phyloP scores from a whole-genome alignment of 2,329 filamentous ascomycete species.

The Chaetothyriales sp. region DNA sequence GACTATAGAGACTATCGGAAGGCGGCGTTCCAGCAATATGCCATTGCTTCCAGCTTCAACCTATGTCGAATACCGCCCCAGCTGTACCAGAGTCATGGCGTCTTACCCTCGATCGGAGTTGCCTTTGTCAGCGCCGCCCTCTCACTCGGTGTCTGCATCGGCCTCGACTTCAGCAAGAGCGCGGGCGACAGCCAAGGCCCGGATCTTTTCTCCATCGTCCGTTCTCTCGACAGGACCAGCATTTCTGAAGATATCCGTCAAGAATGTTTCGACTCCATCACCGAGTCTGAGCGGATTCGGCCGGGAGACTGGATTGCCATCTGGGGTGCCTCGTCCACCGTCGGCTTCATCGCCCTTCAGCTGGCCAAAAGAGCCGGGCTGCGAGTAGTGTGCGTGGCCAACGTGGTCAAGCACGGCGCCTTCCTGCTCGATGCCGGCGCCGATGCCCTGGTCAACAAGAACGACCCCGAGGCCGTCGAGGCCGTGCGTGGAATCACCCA shows the following conservation, averaged over 20 bases:
- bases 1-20: slow-evolving; percentile 60
- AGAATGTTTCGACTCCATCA: slow-evolving; percentile 47
- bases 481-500: slow-evolving; percentile 41
- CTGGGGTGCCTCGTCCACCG: slow-evolving; percentile 63
- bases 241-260: slow-evolving; percentile 47
- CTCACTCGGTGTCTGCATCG: slow-evolving; percentile 53
- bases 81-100: neutral
- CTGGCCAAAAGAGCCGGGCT: slow-evolving; percentile 52
- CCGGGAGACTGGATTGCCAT: slow-evolving; percentile 55
- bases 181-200: slow-evolving; percentile 34
- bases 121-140: slow-evolving; percentile 56
- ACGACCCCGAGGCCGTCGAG: slow-evolving; percentile 47
- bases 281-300: slow-evolving; percentile 37
- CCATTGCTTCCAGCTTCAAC: slow-evolving; percentile 50
- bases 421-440: slow-evolving; percentile 37
- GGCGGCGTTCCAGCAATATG: slow-evolving; percentile 56
- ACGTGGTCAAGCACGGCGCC: slow-evolving; percentile 48
- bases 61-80: slow-evolving; percentile 42
- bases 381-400: slow-evolving; percentile 49
- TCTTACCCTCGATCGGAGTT: slow-evolving; percentile 39
- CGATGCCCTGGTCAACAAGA: slow-evolving; percentile 54
- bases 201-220: slow-evolving; percentile 41
- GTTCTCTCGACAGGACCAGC: slow-evolving; percentile 28
- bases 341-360: slow-evolving; percentile 51
- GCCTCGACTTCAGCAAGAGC: slow-evolving; percentile 45